These are phyloP conservation scores for Trichocladium antarcticum DNA, from an alignment of 495 filamentous ascomycete genomes.

Conservation along the genomic window DNA sequence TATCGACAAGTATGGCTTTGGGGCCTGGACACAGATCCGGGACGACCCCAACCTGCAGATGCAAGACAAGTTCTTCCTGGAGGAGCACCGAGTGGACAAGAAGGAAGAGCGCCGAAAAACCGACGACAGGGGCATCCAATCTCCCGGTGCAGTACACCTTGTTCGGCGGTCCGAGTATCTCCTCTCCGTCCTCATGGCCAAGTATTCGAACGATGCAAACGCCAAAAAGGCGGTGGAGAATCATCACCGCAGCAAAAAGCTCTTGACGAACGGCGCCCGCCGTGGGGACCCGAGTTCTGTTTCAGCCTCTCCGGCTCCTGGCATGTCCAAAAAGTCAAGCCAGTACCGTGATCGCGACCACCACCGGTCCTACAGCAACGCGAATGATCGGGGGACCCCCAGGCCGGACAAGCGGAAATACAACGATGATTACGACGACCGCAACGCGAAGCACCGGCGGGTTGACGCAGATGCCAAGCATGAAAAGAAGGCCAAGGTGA, in stretches of 20 bases:
- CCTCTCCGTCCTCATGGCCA: slow-evolving; percentile 75
- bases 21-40: slow-evolving; percentile 83
- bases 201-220: slow-evolving; percentile 55
- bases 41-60: slow-evolving; percentile 83
- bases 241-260: slow-evolving; percentile 78
- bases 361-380: slow-evolving; percentile 38
- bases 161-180: slow-evolving; percentile 92
- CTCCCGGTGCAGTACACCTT: slow-evolving; percentile 89
- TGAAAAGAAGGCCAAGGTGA: slow-evolving; percentile 23
- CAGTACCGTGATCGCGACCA: slow-evolving; percentile 37
- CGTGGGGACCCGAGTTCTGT: slow-evolving; percentile 42
- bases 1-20: slow-evolving; percentile 85
- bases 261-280: slow-evolving; percentile 43
- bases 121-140: slow-evolving; percentile 71
- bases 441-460: slow-evolving; percentile 25
- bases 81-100: slow-evolving; percentile 95
- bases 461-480: slow-evolving; percentile 25
- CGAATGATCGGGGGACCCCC: slow-evolving; percentile 34
- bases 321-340: slow-evolving; percentile 31
- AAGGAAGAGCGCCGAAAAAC: slow-evolving; percentile 78
- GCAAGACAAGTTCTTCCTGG: slow-evolving; percentile 87
- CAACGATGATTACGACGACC: slow-evolving; percentile 27
- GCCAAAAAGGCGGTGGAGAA: slow-evolving; percentile 79
- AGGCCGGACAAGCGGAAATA: slow-evolving; percentile 41
- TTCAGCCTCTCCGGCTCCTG: slow-evolving; percentile 49